These are phyloP conservation scores for Didymella glomerata DNA, from an alignment of 2,329 filamentous ascomycete species.

Conservation along the genomic window DNA sequence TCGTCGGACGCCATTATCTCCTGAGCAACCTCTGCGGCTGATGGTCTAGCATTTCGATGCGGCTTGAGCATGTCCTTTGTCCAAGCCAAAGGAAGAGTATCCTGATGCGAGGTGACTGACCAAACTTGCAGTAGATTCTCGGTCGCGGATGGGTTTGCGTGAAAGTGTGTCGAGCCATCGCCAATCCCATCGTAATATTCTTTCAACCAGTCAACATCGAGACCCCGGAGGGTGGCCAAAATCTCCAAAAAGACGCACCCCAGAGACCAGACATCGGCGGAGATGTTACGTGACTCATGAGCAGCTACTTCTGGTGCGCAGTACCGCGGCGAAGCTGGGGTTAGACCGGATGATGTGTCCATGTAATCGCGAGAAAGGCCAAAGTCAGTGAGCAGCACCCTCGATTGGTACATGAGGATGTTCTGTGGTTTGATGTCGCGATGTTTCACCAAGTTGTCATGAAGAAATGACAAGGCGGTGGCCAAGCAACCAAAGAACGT, in stretches of 20 bases:
- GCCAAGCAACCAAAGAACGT: too few species aligned
- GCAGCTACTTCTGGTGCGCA: background rate
- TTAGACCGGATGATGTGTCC: background rate
- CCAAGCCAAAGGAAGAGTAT: background rate
- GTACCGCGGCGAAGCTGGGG: background rate
- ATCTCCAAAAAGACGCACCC: background rate
- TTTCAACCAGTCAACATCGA: background rate
- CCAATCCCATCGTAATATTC: background rate
- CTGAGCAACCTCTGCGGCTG: background rate
- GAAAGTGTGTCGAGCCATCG: background rate
- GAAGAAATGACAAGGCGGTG: too few species aligned
- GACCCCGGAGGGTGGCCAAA: background rate
- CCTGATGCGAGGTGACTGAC: background rate
- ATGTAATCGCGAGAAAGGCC: background rate
- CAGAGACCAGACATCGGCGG: background rate
- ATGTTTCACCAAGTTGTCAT: too few species aligned
- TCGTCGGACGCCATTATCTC: background rate
- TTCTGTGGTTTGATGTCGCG: too few species aligned
- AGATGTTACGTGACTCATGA: background rate
- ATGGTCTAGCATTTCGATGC: background rate
- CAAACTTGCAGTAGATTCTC: background rate
- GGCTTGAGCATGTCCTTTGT: background rate
- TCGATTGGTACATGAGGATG: background rate
- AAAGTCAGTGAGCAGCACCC: background rate
- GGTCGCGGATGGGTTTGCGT: background rate